These are phyloP conservation scores for Diutina mesorugosa DNA, from an alignment of 1,139 yeast species.

Conservation along the genomic window DNA sequence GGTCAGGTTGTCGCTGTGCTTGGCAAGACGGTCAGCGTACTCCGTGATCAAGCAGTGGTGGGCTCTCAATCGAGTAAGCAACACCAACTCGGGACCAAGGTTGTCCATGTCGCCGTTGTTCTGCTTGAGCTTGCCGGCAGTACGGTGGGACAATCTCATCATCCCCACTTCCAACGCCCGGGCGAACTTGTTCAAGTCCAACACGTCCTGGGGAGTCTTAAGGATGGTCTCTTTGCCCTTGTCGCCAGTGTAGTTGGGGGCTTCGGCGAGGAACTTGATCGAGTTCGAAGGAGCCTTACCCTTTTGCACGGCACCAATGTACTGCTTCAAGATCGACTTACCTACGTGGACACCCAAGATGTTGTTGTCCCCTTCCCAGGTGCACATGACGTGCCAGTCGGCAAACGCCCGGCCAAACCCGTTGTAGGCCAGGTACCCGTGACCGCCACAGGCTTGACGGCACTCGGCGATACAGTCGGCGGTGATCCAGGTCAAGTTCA, in stretches of 20 bases:
- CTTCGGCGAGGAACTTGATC: neutral
- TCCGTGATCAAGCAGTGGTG: slow-evolving; percentile 8
- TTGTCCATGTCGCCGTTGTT: slow-evolving; percentile 9
- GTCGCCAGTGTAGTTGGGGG: neutral
- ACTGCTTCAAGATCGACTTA: neutral
- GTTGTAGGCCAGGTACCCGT: slow-evolving; percentile 2
- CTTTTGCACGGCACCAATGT: neutral
- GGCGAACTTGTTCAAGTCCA: slow-evolving; percentile 15
- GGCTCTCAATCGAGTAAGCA: slow-evolving; percentile 8
- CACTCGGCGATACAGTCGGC: neutral
- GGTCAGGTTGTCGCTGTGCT: slow-evolving; percentile 8
- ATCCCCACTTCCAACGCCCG: slow-evolving; percentile 9
- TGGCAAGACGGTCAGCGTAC: slow-evolving; percentile 9
- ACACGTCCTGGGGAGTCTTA: slow-evolving; percentile 21
- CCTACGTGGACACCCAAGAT: neutral
- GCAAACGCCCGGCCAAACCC: slow-evolving; percentile 2
- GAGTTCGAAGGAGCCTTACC: neutral
- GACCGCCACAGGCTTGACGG: slow-evolving; percentile 3
- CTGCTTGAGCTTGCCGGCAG: slow-evolving; percentile 11
- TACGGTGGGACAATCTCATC: slow-evolving; percentile 9
- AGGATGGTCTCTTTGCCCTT: slow-evolving; percentile 9
- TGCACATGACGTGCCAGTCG: slow-evolving; percentile 2
- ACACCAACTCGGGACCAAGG: slow-evolving; percentile 8
- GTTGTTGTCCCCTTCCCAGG: slow-evolving; percentile 3
- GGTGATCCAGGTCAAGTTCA: slow-evolving; percentile 2